Percentiles rank a stretch among this genome's conserved stretches.
Conservation (phyloP, 163 green algal species). For the Chloroidium sp. region DNA sequence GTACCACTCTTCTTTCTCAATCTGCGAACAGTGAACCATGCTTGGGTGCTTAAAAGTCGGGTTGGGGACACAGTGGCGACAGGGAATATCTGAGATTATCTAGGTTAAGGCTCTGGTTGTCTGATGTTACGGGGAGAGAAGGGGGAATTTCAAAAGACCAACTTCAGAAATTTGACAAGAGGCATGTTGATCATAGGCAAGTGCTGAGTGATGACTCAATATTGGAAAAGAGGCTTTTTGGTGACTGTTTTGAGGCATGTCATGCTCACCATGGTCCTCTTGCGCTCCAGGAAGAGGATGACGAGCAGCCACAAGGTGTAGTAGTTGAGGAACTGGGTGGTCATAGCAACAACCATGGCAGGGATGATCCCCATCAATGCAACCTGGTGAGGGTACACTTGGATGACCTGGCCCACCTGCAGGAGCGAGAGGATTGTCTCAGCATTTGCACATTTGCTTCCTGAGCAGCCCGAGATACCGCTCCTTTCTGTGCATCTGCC, state of each 20-base stretch:
- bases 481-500: neutral
- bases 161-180: too few species aligned
- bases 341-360: slow-evolving; percentile 5
- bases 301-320: slow-evolving; percentile 21
- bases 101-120: too few species aligned
- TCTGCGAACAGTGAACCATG: neutral
- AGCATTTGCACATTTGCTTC: too few species aligned
- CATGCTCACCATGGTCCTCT: slow-evolving; percentile 8
- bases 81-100: too few species aligned
- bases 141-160: too few species aligned
- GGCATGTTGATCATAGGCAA: too few species aligned
- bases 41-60: neutral
- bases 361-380: slow-evolving; percentile 5
- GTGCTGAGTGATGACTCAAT: neutral
- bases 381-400: slow-evolving; percentile 13
- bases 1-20: slow-evolving; percentile 1
- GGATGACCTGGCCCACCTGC: slow-evolving; percentile 16
- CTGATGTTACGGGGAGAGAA: too few species aligned
- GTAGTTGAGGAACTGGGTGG: slow-evolving; percentile 5
- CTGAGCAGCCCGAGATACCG: too few species aligned
- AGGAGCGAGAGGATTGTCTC: too few species aligned
- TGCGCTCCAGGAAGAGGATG: slow-evolving; percentile 13
- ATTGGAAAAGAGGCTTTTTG: neutral
- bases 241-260: neutral
- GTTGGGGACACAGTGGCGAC: neutral